Evolutionary conservation across 768 basidiomycete genomes (phyloP).

Genomic region (Hygrocybe punicea): DNA sequence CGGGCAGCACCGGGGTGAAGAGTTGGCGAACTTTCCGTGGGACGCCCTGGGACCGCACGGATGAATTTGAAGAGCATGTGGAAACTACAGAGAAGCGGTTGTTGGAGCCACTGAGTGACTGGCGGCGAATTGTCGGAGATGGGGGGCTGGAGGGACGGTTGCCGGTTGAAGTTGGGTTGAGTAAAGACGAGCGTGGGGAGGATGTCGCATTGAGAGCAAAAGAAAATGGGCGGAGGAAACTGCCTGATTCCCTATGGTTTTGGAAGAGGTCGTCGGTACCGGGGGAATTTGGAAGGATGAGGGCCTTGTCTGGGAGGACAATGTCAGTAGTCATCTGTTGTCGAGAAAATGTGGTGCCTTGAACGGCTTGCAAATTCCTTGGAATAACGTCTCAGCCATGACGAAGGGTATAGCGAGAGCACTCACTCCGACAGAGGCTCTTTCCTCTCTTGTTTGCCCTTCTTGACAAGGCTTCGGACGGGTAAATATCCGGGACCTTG

Average conservation of each 20-base stretch:
- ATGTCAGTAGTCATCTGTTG: conserved; percentile 44
- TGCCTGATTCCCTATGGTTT: conserved; percentile 43
- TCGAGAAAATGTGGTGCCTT: conserved; percentile 37
- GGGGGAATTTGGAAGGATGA: conserved; percentile 33
- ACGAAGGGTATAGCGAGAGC: conserved; percentile 2
- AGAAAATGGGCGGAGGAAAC: conserved; percentile 41
- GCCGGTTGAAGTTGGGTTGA: conserved; percentile 15
- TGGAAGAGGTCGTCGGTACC: conserved; percentile 43
- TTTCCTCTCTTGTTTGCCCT: conserved; percentile 26
- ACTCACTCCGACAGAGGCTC: conserved; percentile 22
- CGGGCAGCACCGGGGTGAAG: conserved; percentile 68
- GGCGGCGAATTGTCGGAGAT: conserved; percentile 5
- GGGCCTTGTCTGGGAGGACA: conserved; percentile 51
- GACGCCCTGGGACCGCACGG: conserved; percentile 31
- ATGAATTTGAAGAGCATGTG: conserved; percentile 25
- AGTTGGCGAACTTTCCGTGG: conserved; percentile 58
- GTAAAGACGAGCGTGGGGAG: conserved; percentile 17
- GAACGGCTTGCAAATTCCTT: conserved; percentile 6
- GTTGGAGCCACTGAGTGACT: conserved; percentile 26
- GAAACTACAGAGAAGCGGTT: conserved; percentile 44
- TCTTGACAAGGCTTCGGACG: conserved; percentile 46
- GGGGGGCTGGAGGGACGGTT: conserved; percentile 7
- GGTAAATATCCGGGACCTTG: conserved; percentile 44
- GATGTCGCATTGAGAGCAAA: conserved; percentile 34
- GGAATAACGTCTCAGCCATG: neutral